Base-by-base conservation (phyloP, 2,329 filamentous ascomycete genomes). In the Fusarium gaditjirri region DNA sequence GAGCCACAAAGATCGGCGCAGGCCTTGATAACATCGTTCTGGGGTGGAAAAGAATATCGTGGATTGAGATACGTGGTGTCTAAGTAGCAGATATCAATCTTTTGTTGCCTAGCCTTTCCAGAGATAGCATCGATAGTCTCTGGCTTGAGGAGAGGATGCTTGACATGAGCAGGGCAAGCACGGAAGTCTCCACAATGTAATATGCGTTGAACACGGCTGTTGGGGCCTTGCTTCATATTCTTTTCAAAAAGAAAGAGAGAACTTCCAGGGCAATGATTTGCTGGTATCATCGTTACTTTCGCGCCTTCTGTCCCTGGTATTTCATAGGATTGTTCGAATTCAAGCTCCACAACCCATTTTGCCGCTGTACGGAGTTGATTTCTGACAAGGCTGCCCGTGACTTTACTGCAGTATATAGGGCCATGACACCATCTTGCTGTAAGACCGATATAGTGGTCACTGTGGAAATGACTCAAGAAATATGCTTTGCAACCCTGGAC, bases 61-160 rank as follows among this genome's bases (percentile, higher is more conserved):
- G 96, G 96, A 71, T 96, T 97, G 16, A 99, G 87, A 79, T 99
- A 99, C 0, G 96, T 99, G 0, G 96, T 99, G 79, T 99, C 96
- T 13, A 99, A 89, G 79, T 99, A 99, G 83, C 96, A 98, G 33
- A 95, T 90, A 77, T 99, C 95, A 60, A 99, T 94, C 76, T 92
- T 94, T 78, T 98, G 96, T 77, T 96, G 92, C 65, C 86, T 90
- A 3, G 84, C 84, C 79, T 92, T 93, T 3, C 94, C 93, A 1
- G 90, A 91, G 13, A 93, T 84, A 5, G 87, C 84, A 75, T 97
- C 93, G 21, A 91, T 76, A 2, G 91, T 85, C 29, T 97, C 90
- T 0, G 96, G 94, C 71, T 90, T 90, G 7, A 99, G 85, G 0
- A 96, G 86, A 3, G 94, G 92, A 81, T 99, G 96, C 43, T 88